Base-by-base conservation (phyloP, 192 early-diverging fungal species). In the Entrophospora sp. region DNA sequence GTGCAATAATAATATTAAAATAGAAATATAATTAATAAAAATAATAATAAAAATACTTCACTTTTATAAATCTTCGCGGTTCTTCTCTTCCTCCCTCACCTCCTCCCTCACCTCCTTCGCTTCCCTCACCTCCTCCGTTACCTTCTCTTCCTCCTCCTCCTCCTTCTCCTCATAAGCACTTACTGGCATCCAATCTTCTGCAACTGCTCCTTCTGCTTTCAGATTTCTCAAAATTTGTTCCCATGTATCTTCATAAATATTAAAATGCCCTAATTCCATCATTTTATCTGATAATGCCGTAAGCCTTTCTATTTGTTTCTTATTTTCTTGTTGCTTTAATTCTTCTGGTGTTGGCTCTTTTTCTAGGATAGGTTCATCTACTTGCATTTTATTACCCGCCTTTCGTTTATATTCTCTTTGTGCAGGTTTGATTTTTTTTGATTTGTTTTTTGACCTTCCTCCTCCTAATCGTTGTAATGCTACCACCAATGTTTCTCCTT, bases 251-350 rank as follows among this genome's bases (percentile, higher is more conserved):
- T 87, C 83, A 59, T 90, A 90, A 35, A 90, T 77, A 49, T 80
- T 67, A 59, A 83, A 79, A 51, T 87, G 74, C 18, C 87, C 87
- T 16, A 82, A 64, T 4, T 79, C 83, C 89, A 90, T 84, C 70
- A 85, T 80, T 67, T 78, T 83, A 68, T 90, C 87, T 5, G 83
- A 81, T 25, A 90, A 70, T 27, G 81, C 87, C 1, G 89, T 88
- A 16, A 90, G 67, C 18, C 61, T 60, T 56, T 90, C 87, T 34
- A 90, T 88, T 2, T 55, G 63, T 38, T 56, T 45, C 32, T 74
- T 80, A 45, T 81, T 62, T 24, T 74, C 56, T 0, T 25, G 36
- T 32, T 80, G 79, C 61, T 76, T 71, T 28, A 79, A 67, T 5
- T 72, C 69, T 24, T 70, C 71, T 8, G 62, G 56, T 16, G 46